Evolutionary conservation across 495 filamentous ascomycete species (phyloP).

Genomic region (Penicillium silybi): DNA sequence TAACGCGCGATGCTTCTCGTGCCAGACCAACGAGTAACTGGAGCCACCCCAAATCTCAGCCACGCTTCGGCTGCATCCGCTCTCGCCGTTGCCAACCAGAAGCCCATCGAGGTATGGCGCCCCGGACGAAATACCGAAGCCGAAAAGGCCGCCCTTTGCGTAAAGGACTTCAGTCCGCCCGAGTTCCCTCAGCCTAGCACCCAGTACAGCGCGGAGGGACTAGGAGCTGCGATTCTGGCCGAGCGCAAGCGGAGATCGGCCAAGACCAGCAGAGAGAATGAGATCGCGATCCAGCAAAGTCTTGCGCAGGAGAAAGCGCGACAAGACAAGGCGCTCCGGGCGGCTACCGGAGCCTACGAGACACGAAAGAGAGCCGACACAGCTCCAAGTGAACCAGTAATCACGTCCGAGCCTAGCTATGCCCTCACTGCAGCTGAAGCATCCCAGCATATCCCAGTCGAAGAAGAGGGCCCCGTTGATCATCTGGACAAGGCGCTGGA

Average conservation of each 20-base stretch:
- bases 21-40: slow-evolving; percentile 60
- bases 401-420: slow-evolving; percentile 57
- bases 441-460: slow-evolving; percentile 43
- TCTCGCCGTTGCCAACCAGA: slow-evolving; percentile 67
- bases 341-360: slow-evolving; percentile 70
- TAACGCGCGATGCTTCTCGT: slow-evolving; percentile 30
- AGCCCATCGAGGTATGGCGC: slow-evolving; percentile 56
- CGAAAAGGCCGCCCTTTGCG: slow-evolving; percentile 62
- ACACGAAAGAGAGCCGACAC: slow-evolving; percentile 65
- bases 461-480: slow-evolving; percentile 22
- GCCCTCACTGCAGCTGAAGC: slow-evolving; percentile 64
- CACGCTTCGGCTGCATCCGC: slow-evolving; percentile 70
- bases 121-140: slow-evolving; percentile 58
- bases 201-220: slow-evolving; percentile 52
- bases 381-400: slow-evolving; percentile 44
- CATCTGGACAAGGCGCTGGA: slow-evolving; percentile 45
- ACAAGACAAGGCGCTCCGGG: slow-evolving; percentile 58
- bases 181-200: slow-evolving; percentile 50
- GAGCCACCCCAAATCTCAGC: slow-evolving; percentile 64
- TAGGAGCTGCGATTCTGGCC: slow-evolving; percentile 70
- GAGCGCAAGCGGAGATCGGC: slow-evolving; percentile 50
- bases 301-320: slow-evolving; percentile 53
- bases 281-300: slow-evolving; percentile 16
- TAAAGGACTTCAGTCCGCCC: slow-evolving; percentile 62
- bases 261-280: slow-evolving; percentile 6